Percentiles rank a stretch among this genome's conserved stretches.
These are phyloP conservation scores for Drechmeria coniospora DNA, from an alignment of 2,329 filamentous ascomycete species.

Conservation along the genomic window DNA sequence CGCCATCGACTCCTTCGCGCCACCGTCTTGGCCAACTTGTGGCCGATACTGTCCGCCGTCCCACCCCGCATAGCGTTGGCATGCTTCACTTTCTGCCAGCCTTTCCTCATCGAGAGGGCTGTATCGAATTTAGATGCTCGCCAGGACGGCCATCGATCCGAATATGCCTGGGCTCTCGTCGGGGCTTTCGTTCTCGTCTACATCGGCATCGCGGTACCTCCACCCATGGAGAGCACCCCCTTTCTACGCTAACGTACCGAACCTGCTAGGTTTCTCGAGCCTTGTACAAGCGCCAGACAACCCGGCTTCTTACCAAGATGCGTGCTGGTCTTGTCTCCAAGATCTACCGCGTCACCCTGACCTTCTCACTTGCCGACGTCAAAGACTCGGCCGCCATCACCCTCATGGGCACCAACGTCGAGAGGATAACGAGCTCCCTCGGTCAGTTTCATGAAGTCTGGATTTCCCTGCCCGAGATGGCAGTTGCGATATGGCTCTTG, in stretches of 20 bases:
- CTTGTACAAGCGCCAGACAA: constrained; percentile 1
- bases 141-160: background rate
- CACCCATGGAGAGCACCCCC: too few species aligned
- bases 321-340: constrained; percentile 1
- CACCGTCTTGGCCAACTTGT: background rate
- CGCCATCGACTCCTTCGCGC: constrained; percentile 1
- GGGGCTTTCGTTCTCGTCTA: constrained; percentile 2
- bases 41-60: background rate
- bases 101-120: constrained; percentile 1
- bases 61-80: background rate
- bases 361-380: background rate
- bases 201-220: constrained; percentile 1
- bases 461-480: background rate
- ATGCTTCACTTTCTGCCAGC: constrained; percentile 1
- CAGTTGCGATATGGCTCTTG: constrained; percentile 1
- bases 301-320: background rate
- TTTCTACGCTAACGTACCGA: background rate
- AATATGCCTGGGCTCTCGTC: background rate
- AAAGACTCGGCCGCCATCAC: constrained; percentile 1
- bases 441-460: constrained; percentile 1
- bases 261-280: background rate
- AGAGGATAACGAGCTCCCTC: background rate
- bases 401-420: constrained; percentile 1
- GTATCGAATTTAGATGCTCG: background rate
- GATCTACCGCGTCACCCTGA: background rate